Evolutionary conservation across 2,329 filamentous ascomycete species (phyloP), one percentile per base, ranked within the genome.

Genomic region (Neoscytalidium dimidiatum): DNA sequence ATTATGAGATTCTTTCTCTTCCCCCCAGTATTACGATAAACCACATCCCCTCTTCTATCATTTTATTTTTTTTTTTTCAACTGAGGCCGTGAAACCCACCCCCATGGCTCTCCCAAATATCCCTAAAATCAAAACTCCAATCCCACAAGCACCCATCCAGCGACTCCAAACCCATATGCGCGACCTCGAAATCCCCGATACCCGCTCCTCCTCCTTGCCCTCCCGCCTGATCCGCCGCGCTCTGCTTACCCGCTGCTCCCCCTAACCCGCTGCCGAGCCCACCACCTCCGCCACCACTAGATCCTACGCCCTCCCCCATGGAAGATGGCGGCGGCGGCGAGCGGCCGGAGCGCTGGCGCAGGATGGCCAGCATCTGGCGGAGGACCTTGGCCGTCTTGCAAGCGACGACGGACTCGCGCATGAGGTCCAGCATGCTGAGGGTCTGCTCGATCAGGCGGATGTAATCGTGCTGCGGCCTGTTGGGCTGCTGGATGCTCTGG

Each of bases 401-500:
- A 1, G 78, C 78, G 14, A 80, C 78, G 43, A 77, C 70, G 3
- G 73, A 78, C 61, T 81, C 79, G 41, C 79, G 76, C 77, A 80
- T 80, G 4, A 77, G 74, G 66, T 79, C 77, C 5, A 81, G 71
- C 17, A 79, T 76, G 48, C 77, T 72, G 11, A 81, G 71, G 0
- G 77, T 73, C 68, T 77, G 78, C 64, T 79, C 74, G 33, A 79
- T 74, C 14, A 64, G 52, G 4, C 48, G 48, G 28, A 69, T 48
- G 51, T 64, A 62, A 33, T 65, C 48, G 46, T 41, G 70, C 72
- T 6, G 66, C 67, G 31, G 72, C n/a, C n/a, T n/a, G 68, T 7
- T 75, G 62, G 1, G 70, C 69, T 49, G 71, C 69, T n/a, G 74
- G 73, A 43, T 49, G n/a, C 33, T 48, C 26, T 67, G 72, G 71